Evolutionary conservation across 1,284 basidiomycete species (phyloP).

Genomic region (Boletus subluridellus): DNA sequence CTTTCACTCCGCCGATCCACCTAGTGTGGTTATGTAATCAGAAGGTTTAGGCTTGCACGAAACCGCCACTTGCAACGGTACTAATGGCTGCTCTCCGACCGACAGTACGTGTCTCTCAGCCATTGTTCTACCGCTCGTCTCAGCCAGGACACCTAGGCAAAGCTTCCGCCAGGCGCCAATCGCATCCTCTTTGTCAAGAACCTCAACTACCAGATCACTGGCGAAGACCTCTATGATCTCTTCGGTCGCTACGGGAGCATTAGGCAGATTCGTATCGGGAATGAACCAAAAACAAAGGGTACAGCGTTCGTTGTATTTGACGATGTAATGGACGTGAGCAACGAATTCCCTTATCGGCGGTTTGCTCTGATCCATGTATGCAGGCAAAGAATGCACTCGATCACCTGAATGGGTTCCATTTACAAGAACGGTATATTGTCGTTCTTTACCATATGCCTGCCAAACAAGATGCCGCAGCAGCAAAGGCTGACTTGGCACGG

Average conservation of each 20-base stretch:
- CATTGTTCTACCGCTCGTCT: background rate
- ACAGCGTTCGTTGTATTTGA: constrained; percentile 95
- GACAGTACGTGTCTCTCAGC: constrained; percentile 44
- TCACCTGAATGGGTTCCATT: constrained; percentile 95
- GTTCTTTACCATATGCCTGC: constrained; percentile 98
- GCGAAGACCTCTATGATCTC: constrained; percentile 93
- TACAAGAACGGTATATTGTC: constrained; percentile 97
- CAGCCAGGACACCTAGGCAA: constrained; percentile 46
- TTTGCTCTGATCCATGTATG: constrained; percentile 15
- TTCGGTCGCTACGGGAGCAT: constrained; percentile 98
- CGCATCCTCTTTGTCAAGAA: constrained; percentile 87
- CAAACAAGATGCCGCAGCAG: constrained; percentile 87
- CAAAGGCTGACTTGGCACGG: constrained; percentile 88
- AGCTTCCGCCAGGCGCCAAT: constrained; percentile 80
- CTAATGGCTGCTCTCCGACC: constrained; percentile 63
- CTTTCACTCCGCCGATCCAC: background rate
- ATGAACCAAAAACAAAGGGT: constrained; percentile 88
- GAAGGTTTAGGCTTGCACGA: background rate
- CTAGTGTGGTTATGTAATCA: constrained; percentile 21
- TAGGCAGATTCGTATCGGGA: constrained; percentile 92
- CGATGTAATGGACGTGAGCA: constrained; percentile 82
- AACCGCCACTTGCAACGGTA: constrained; percentile 8
- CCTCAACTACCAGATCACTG: constrained; percentile 91
- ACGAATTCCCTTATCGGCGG: background rate
- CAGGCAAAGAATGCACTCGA: constrained; percentile 95